These are phyloP conservation scores for Kuraishia floccosa DNA, from an alignment of 805 yeast genomes.

Conservation along the genomic window DNA sequence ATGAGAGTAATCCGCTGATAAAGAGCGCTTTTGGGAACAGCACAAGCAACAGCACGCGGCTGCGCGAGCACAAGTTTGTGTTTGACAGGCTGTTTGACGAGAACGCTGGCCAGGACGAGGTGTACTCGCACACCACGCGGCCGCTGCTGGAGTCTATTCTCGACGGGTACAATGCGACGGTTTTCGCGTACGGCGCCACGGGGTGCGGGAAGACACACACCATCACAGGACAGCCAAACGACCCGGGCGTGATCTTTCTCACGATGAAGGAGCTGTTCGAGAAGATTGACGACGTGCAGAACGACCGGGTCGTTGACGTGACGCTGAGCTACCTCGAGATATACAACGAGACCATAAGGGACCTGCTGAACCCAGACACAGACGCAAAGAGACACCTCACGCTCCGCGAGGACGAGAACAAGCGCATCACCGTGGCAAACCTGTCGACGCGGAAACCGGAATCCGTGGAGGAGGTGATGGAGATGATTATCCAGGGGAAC, in stretches of 20 bases:
- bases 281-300: constrained; percentile 42
- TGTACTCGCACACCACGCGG: constrained; percentile 53
- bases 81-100: constrained; percentile 76
- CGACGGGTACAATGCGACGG: constrained; percentile 84
- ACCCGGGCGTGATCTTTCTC: constrained; percentile 72
- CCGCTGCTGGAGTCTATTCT: constrained; percentile 66
- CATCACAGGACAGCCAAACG: constrained; percentile 59
- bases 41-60: constrained; percentile 24
- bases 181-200: constrained; percentile 95
- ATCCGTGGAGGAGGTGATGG: constrained; percentile 67
- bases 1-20: constrained; percentile 51
- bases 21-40: constrained; percentile 12
- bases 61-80: constrained; percentile 67
- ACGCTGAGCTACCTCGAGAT: constrained; percentile 73
- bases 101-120: constrained; percentile 50
- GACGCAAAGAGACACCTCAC: constrained; percentile 31
- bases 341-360: constrained; percentile 83
- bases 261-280: constrained; percentile 69
- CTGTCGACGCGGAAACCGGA: constrained; percentile 51
- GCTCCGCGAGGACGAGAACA: constrained; percentile 61
- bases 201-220: constrained; percentile 98
- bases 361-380: constrained; percentile 51
- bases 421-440: constrained; percentile 60
- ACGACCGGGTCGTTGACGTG: constrained; percentile 46
- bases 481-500: constrained; percentile 62